Evolutionary conservation across 2,329 filamentous ascomycete genomes (phyloP).

Genomic region (Penicillium sp.): DNA sequence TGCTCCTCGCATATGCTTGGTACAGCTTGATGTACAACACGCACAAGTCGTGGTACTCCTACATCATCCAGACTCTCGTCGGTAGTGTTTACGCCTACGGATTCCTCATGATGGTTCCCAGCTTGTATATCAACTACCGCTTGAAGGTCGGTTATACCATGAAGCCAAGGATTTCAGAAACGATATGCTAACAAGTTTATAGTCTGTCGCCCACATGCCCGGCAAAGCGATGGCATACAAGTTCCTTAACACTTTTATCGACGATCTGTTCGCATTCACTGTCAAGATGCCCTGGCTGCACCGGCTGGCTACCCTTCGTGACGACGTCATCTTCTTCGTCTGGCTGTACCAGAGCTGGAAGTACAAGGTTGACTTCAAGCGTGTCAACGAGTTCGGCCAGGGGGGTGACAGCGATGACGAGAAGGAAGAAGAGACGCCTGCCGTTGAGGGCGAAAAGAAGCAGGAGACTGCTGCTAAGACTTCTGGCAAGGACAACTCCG

Average conservation of each 20-base stretch:
- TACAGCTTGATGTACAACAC: constrained; percentile 91
- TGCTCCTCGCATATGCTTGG: constrained; percentile 81
- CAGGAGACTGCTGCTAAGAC: constrained; percentile 23
- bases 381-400: constrained; percentile 97
- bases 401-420: constrained; percentile 82
- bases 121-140: constrained; percentile 97
- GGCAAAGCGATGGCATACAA: constrained; percentile 97
- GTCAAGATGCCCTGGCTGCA: constrained; percentile 99
- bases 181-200: background rate
- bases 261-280: constrained; percentile 96
- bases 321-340: constrained; percentile 97
- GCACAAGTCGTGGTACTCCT: constrained; percentile 98
- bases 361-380: constrained; percentile 85
- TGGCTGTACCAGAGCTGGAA: constrained; percentile 93
- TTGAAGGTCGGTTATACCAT: constrained; percentile 62
- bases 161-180: background rate
- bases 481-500: constrained; percentile 27
- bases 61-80: constrained; percentile 90
- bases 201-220: constrained; percentile 90
- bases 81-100: constrained; percentile 97
- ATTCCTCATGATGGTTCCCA: constrained; percentile 98
- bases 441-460: constrained; percentile 17
- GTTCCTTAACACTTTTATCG: constrained; percentile 97
- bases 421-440: constrained; percentile 34
- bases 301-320: constrained; percentile 83